These are phyloP conservation scores for Zoysia pacifica DNA, from an alignment of 176 grass and related monocot genomes.

Conservation along the genomic window DNA sequence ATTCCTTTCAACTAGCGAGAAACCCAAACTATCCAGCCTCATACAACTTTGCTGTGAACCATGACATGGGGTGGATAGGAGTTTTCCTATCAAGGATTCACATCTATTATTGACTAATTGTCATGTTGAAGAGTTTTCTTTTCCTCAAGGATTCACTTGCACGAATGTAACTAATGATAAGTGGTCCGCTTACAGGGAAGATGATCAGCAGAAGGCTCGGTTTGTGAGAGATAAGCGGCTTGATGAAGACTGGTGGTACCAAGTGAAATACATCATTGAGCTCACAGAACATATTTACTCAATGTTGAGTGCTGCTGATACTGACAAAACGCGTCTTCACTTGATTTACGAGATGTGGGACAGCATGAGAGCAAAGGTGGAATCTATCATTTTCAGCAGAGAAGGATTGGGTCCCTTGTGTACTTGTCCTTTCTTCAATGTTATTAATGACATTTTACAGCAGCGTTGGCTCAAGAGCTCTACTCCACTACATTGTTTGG, in stretches of 20 bases:
- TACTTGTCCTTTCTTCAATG: not conserved
- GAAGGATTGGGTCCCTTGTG: not conserved
- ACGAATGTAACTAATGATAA: not conserved
- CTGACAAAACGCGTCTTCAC: not conserved
- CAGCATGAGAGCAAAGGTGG: slow-evolving; percentile 13
- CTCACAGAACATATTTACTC: not conserved
- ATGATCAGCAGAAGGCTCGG: not conserved
- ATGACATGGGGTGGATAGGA: not conserved
- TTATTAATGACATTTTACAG: not conserved
- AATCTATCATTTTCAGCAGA: not conserved
- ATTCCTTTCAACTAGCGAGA: no score
- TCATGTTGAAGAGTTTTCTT: slow-evolving; percentile 2
- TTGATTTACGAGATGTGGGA: not conserved
- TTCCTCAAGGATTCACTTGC: not conserved
- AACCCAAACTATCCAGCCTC: no score
- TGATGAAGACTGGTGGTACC: not conserved
- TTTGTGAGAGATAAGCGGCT: not conserved
- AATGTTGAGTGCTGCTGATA: not conserved
- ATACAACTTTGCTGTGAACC: not conserved
- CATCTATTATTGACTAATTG: not conserved
- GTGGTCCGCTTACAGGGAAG: not conserved
- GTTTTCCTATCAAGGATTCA: not conserved
- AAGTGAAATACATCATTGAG: not conserved
- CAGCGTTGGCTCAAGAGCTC: not conserved
- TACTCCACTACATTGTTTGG: slow-evolving; percentile 10